Evolutionary conservation across 352 stramenopile genomes (phyloP), one percentile per base, ranked within the genome.

Genomic region (Phytopythium vexans): DNA sequence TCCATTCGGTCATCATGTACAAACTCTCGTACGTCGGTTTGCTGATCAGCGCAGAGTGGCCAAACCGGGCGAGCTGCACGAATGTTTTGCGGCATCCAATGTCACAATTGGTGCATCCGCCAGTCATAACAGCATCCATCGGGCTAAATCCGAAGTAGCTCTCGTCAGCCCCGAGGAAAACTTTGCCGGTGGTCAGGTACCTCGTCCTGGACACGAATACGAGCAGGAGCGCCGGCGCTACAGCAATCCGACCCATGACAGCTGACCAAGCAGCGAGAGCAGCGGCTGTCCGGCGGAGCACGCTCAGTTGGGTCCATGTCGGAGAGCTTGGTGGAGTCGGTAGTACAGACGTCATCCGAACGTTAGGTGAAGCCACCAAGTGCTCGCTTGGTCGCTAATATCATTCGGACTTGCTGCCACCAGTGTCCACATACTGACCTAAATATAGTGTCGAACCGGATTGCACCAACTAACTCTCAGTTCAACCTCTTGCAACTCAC

Each of bases 111-210:
- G 52, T 62, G n/a, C 62, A 69, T 4, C 62, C 62, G 4, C 57
- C 62, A 9, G 48, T 53, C 62, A 69, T 66, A 49, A 69, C 62
- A 2, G 58, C 33, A 39, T 69, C 62, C 41, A 62, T 54, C 15
- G 65, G 51, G 38, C 52, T 69, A 43, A 56, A 69, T 15, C 51
- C 61, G 12, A 69, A 65, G 32, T 69, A 69, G 33, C 56, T 69
- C 49, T 65, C 56, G 12, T 69, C 60, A 8, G 56, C 56, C 27
- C 64, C 50, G 14, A 68, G 64, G 1, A 68, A 60, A 49, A 67
- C n/a, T 0, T 32, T 62, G 9, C 37, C 46, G 1, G 14, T 42
- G 1, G 37, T 52, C 16, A 61, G 51, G 52, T 68, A 65, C 15
- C 43, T 37, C 2, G 61, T 62, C n/a, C 12, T 39, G 0, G 31